These are phyloP conservation scores for Cnidoscolus chayamansa DNA, from an alignment of 441 rosid genomes.

Conservation along the genomic window DNA sequence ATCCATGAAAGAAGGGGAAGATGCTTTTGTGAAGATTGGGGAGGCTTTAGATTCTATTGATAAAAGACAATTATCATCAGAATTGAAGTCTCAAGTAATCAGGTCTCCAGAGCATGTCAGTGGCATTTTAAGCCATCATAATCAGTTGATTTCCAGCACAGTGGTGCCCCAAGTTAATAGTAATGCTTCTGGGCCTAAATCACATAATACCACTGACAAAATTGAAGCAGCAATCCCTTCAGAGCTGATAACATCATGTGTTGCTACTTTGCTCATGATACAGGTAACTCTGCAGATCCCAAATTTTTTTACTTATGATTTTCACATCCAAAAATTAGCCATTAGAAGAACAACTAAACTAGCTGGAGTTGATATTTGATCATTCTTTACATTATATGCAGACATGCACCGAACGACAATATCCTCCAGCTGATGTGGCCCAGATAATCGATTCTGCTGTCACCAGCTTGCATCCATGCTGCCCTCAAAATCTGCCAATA, in stretches of 20 bases:
- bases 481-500: slow-evolving; percentile 71
- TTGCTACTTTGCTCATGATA: slow-evolving; percentile 79
- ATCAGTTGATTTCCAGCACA: slow-evolving; percentile 32
- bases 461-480: slow-evolving; percentile 75
- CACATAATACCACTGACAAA: slow-evolving; percentile 38
- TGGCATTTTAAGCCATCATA: slow-evolving; percentile 31
- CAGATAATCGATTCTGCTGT: slow-evolving; percentile 82
- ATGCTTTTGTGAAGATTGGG: slow-evolving; percentile 54
- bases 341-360: no score
- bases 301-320: neutral
- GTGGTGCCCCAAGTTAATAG: slow-evolving; percentile 30
- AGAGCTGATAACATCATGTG: slow-evolving; percentile 80
- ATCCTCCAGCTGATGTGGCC: slow-evolving; percentile 85
- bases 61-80: slow-evolving; percentile 36
- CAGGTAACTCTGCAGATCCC: slow-evolving; percentile 47
- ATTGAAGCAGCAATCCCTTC: slow-evolving; percentile 55
- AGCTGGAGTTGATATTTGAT: no score
- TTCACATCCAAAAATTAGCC: neutral
- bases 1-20: slow-evolving; percentile 70
- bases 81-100: slow-evolving; percentile 30
- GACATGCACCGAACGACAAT: slow-evolving; percentile 86
- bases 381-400: slow-evolving; percentile 32
- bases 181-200: slow-evolving; percentile 25
- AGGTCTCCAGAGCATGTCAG: slow-evolving; percentile 45
- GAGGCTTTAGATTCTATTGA: slow-evolving; percentile 66